Evolutionary conservation across 345 rosid genomes (phyloP).

Genomic region (Mangifera indica): DNA sequence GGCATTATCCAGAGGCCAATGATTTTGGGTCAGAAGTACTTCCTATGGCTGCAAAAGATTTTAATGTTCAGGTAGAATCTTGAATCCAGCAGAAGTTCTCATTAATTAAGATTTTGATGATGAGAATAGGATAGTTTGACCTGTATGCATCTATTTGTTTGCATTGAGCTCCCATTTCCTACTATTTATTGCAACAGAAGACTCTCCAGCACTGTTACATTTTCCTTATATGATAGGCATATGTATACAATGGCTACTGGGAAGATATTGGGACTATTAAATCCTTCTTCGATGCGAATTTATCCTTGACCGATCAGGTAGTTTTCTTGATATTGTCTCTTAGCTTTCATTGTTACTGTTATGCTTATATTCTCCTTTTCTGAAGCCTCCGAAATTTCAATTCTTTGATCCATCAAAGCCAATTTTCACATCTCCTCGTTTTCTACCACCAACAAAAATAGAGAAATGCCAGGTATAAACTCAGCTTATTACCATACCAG

Average conservation of each 20-base stretch:
- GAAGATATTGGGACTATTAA: conserved; percentile 88
- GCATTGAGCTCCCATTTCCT: no score
- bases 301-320: conserved; percentile 79
- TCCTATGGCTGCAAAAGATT: conserved; percentile 61
- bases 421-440: conserved; percentile 75
- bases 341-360: neutral
- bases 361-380: conserved; percentile 12
- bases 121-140: no score
- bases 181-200: neutral
- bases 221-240: conserved; percentile 43
- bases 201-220: neutral
- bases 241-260: conserved; percentile 70
- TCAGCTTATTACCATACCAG: conserved; percentile 2
- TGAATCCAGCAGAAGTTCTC: neutral
- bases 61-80: conserved; percentile 59
- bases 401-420: conserved; percentile 80
- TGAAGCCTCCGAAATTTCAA: conserved; percentile 75
- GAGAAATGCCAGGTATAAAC: conserved; percentile 62
- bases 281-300: conserved; percentile 83
- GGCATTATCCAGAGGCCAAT: conserved; percentile 65
- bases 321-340: conserved; percentile 10
- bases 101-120: neutral
- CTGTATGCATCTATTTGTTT: no score
- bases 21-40: conserved; percentile 90
- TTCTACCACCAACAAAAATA: conserved; percentile 78